Percentiles rank a stretch among this genome's conserved stretches.
phyloP scores from a whole-genome alignment of 2,329 filamentous ascomycete genomes.

The Sphaerulina musiva region DNA sequence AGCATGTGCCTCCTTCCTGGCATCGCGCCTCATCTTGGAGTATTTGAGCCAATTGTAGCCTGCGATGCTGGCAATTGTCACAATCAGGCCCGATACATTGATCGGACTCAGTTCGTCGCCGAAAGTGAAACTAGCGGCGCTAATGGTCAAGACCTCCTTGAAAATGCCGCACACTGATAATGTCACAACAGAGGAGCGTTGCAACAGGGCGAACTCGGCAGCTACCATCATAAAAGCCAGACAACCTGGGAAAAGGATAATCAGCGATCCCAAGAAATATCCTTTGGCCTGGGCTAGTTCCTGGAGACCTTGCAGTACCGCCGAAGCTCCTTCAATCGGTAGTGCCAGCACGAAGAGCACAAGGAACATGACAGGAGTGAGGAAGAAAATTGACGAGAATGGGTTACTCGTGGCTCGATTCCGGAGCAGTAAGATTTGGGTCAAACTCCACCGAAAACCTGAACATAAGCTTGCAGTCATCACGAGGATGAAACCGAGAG shows the following conservation, averaged over 20 bases:
- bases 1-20: constrained; percentile 45
- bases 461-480: constrained; percentile 93
- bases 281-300: constrained; percentile 64
- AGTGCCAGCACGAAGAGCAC: constrained; percentile 74
- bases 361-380: constrained; percentile 94
- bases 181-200: constrained; percentile 92
- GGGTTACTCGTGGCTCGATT: constrained; percentile 94
- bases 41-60: constrained; percentile 96
- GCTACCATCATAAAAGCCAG: constrained; percentile 96
- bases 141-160: constrained; percentile 96
- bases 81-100: constrained; percentile 79
- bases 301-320: constrained; percentile 60
- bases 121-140: constrained; percentile 79
- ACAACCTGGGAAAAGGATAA: constrained; percentile 81
- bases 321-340: constrained; percentile 71
- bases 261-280: constrained; percentile 55
- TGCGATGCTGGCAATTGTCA: constrained; percentile 76
- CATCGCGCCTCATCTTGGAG: constrained; percentile 75
- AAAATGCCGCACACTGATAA: constrained; percentile 96
- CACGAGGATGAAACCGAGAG: constrained; percentile 81
- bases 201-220: constrained; percentile 88
- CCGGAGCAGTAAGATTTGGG: constrained; percentile 86
- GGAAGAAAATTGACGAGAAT: constrained; percentile 93
- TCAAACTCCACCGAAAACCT: constrained; percentile 96
- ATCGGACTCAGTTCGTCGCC: constrained; percentile 79